Base-by-base conservation (phyloP, 2,329 filamentous ascomycete genomes). In the Fusarium aywerte region DNA sequence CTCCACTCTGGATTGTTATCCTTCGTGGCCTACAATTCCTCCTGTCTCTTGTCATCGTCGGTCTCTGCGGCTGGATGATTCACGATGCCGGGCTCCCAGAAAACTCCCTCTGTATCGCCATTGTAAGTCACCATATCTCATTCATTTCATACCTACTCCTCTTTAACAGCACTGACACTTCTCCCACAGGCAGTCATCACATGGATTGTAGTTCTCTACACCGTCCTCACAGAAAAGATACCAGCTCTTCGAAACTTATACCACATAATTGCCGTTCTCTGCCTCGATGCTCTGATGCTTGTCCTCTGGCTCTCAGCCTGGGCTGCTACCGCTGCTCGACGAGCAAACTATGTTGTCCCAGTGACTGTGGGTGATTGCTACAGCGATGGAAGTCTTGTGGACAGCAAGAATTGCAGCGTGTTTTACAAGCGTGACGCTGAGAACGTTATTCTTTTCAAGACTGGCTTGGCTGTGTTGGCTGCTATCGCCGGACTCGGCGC, bases 281-380 rank as follows among this genome's bases (percentile, higher is more conserved):
- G 73, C 15, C 75, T 84, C 21, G 82, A 84, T 43, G 76, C 70
- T 5, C 72, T 83, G 40, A 75, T 84, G 73, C 68, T 80, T 44
- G 67, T 85, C 56, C 76, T 85, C 52, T 85, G 83, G 83, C 79
- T 85, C 18, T 77, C 80, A 0, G 77, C 78, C n/a, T 80, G 76
- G 59, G 77, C 77, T 16, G 77, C 80, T 25, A 76, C 76, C 15
- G 82, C 82, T 10, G 76, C 78, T 20, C 74, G 69, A 50, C 79
- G 82, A 29, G 75, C 76, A 32, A 61, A 61, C 18, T 84, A 80
- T 69, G 72, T 64, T 5, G 76, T 77, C 48, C 62, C 65, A 10
- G 71, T 77, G 15, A 49, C 35, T 5, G 78, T 80, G 4, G 65
- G 35, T 11, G 72, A 71, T 4, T 79, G 76, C 55, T 75, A 71